Evolutionary conservation across 345 rosid genomes (phyloP).

Genomic region (Syzygium oleosum): DNA sequence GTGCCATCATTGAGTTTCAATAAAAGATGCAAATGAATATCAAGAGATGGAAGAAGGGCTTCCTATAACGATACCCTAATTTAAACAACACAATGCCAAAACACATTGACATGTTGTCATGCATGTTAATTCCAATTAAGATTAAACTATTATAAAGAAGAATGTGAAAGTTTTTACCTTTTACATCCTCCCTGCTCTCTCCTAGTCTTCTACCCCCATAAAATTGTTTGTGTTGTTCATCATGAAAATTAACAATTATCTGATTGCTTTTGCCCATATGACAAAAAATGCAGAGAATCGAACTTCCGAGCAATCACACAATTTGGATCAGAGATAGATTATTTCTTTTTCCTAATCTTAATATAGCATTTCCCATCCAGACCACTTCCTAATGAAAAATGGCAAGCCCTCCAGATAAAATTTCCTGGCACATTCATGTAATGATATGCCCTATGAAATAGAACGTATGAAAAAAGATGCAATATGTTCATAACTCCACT

Average conservation of each 20-base stretch:
- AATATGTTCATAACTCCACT: background rate
- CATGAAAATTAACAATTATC: background rate
- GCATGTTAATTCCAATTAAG: background rate
- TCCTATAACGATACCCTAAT: background rate
- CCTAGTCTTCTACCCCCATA: background rate
- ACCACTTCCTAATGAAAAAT: background rate
- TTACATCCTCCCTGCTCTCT: background rate
- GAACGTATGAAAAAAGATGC: background rate
- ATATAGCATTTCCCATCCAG: background rate
- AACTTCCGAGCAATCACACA: background rate
- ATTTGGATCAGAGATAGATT: background rate
- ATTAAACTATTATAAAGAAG: background rate
- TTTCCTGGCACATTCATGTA: background rate
- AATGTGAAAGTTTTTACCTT: background rate
- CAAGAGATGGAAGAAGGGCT: background rate
- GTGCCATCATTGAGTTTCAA: background rate
- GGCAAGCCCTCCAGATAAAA: background rate
- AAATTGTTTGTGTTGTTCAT: background rate
- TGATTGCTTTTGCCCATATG: background rate
- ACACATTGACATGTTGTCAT: background rate
- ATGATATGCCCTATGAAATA: background rate
- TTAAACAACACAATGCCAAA: background rate
- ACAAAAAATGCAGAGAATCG: background rate
- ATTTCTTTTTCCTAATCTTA: background rate
- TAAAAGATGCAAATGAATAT: background rate